Evolutionary conservation across 495 filamentous ascomycete genomes (phyloP).

Genomic region (Hypoxylon fuscum): DNA sequence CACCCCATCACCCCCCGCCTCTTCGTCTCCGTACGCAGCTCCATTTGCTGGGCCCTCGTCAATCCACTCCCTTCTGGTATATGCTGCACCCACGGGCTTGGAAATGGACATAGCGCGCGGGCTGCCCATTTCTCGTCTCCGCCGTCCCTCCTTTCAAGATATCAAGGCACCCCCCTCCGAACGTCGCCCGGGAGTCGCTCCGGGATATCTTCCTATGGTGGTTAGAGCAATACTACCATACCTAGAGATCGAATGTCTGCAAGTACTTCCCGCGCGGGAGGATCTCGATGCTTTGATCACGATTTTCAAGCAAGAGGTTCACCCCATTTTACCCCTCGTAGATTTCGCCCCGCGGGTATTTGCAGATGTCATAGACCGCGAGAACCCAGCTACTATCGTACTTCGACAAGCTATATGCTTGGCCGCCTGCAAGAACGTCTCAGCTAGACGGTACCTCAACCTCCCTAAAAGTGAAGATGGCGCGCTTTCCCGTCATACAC

Average conservation of each 20-base stretch:
- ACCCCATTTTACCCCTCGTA: conserved; percentile 45
- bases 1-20: background rate
- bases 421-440: conserved; percentile 50
- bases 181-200: conserved; percentile 17
- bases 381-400: conserved; percentile 29
- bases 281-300: conserved; percentile 35
- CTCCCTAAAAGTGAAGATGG: conserved; percentile 31
- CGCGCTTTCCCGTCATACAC: conserved; percentile 2
- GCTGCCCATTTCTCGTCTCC: conserved; percentile 15
- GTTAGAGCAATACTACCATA: conserved; percentile 35
- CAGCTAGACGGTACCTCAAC: conserved; percentile 42
- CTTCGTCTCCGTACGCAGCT: background rate
- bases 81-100: background rate
- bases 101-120: conserved; percentile 4
- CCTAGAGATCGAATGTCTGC: conserved; percentile 42
- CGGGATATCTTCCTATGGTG: conserved; percentile 19
- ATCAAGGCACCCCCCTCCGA: conserved; percentile 30
- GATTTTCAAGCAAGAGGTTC: conserved; percentile 45
- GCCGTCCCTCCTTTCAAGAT: conserved; percentile 33
- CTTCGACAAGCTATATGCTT: conserved; percentile 49
- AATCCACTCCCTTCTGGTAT: conserved; percentile 16
- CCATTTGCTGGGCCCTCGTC: conserved; percentile 29
- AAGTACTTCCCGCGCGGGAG: conserved; percentile 28
- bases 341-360: conserved; percentile 27
- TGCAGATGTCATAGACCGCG: conserved; percentile 16